phyloP scores from a whole-genome alignment of 306 rosid species.

The Inga leiocalycina region DNA sequence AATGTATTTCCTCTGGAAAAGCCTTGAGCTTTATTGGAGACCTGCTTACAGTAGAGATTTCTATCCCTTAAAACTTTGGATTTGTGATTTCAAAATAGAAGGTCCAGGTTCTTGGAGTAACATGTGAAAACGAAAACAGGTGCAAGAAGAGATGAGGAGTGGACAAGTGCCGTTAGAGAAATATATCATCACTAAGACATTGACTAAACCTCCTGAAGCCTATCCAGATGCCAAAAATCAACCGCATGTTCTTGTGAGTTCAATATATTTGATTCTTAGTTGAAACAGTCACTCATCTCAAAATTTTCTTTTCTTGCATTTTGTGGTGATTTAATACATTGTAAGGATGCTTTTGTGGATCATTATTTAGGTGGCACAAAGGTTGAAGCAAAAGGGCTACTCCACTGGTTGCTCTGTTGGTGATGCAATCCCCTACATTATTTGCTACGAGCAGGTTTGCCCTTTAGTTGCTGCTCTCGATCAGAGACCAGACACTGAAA shows the following conservation, averaged over 20 bases:
- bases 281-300: conserved; percentile 1
- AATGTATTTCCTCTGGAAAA: conserved; percentile 19
- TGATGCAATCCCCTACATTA: conserved; percentile 87
- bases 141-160: conserved; percentile 90
- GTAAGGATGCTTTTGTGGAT: conserved; percentile 36
- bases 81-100: neutral
- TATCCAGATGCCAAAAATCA: conserved; percentile 98
- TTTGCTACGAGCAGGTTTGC: conserved; percentile 92
- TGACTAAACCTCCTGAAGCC: conserved; percentile 93
- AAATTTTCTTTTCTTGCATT: conserved; percentile 8
- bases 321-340: conserved; percentile 26
- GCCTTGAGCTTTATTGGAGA: conserved; percentile 14
- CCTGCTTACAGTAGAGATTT: neutral
- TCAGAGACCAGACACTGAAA: conserved; percentile 25
- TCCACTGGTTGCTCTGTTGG: conserved; percentile 87
- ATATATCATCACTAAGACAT: conserved; percentile 87
- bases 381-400: conserved; percentile 89
- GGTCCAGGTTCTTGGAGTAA: conserved; percentile 25
- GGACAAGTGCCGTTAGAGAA: conserved; percentile 87
- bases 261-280: conserved; percentile 16
- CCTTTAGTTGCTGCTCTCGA: conserved; percentile 22
- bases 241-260: conserved; percentile 93
- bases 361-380: conserved; percentile 79
- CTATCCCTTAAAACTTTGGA: neutral
- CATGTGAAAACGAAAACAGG: conserved; percentile 51